Base-by-base conservation (phyloP, 2,329 filamentous ascomycete species). In the Epichloe gansuensis region DNA sequence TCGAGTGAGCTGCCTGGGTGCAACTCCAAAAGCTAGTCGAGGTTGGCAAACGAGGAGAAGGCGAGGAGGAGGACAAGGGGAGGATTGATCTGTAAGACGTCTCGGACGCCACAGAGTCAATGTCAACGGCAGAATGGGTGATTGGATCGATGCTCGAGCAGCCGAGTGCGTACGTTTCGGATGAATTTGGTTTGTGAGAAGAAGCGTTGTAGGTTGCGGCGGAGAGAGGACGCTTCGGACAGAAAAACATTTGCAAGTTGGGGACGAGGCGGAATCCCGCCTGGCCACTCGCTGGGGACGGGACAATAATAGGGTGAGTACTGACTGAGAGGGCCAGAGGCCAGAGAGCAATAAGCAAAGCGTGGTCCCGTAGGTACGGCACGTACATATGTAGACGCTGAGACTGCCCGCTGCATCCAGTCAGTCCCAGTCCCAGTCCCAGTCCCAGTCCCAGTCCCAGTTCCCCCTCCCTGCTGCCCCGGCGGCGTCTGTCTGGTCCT, bases 131-230 rank as follows among this genome's bases (percentile, higher is more conserved):
- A 31, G 37, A 17, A 46, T 15, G 9, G 17, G 3, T 35, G 17
- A 45, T 52, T 28, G 39, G 46, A 23, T 37, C 52, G 47, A 43
- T 31, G 42, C 21, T 28, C 23, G 39, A 49, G 11, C 5, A 21
- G 23, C 11, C 15, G 42, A 13, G 35, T 28, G 11, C 5, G 35
- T 38, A 17, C 6, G 39, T 34, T 37, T 44, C n/a, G 46, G 46
- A 23, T 47, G 46, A 15, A 31, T 37, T 31, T 46, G 6, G 35
- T 2, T 53, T 53, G 41, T 12, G 11, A 23, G 11, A 43, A 37
- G 47, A 47, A 35, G 12, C n/a, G 46, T 45, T 46, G 46, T 38
- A 41, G 51, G 46, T 49, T 49, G 47, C 46, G 42, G 41, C 31
- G 46, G 17, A 35, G 46, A 38, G 46, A 25, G 13, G 21, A 9